Evolutionary conservation across 108 stramenopile genomes (phyloP), one percentile per base, ranked within the genome.

Genomic region (Parmales sp.): DNA sequence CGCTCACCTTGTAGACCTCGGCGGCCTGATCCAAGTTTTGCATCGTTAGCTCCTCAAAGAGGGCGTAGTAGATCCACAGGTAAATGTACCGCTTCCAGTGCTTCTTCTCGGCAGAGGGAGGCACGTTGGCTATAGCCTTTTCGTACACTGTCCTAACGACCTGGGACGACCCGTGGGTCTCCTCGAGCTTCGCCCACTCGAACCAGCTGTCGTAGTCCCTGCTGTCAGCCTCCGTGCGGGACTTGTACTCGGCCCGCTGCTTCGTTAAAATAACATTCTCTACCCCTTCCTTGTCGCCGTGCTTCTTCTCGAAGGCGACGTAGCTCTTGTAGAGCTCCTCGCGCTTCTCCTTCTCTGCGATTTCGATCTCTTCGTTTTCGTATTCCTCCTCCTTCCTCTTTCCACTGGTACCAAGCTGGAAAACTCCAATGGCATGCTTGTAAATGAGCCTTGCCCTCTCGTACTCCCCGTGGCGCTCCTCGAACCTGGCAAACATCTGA

Each of bases 131-230:
- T 29, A 97, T 89, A 5, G 98, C 98, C 51, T 91, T 84, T 78
- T 96, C 95, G 72, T 95, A 99, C 1, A 91, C 89, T 23, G 88
- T 90, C 46, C 90, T 82, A 39, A 44, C 65, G 65, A 31, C 68
- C 36, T 13, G 19, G 26, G 23, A 18, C 49, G 13, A 13, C 49
- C 38, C 79, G 69, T 86, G 84, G 1, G 86, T 83, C 79, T 95
- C 88, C 69, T 98, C 95, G 69, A 98, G 76, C 72, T 93, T 94
- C 11, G 87, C 85, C 78, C 78, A 95, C 76, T 99, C 98, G 73
- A 99, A 94, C 98, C 98, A 99, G 41, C 79, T 79, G 82, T 99
- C 97, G 72, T 97, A 98, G 75, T 96, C 92, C 39, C 75, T 83
- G 4, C 96, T 89, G 74, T 94, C 74, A 2, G 72, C 80, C 37